These are phyloP conservation scores for Taphrina populina DNA, from an alignment of 1,139 yeast genomes.

Conservation along the genomic window DNA sequence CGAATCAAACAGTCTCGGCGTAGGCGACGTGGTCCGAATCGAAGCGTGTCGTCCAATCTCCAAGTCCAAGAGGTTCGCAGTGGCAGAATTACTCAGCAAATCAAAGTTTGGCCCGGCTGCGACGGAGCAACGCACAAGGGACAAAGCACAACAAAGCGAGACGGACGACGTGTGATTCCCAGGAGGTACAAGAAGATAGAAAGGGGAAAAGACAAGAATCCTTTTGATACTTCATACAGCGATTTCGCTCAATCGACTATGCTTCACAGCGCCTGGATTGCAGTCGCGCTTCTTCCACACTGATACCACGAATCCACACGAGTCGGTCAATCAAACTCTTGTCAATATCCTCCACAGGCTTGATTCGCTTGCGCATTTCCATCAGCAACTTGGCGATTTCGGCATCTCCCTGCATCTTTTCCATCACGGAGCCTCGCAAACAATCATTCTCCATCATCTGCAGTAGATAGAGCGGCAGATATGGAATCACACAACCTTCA, in stretches of 20 bases:
- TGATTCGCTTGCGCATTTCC: constrained; percentile 13
- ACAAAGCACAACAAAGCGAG: constrained; percentile 2
- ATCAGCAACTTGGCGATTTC: constrained; percentile 11
- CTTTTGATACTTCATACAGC: too few species aligned
- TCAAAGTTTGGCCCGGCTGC: constrained; percentile 22
- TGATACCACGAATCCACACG: constrained; percentile 10
- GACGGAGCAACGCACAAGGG: background rate
- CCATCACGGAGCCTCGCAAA: background rate
- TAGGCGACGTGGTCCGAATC: constrained; percentile 92
- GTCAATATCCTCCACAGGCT: background rate
- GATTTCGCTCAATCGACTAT: background rate
- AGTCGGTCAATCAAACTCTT: background rate
- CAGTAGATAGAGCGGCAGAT: constrained; percentile 1
- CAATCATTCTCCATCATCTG: background rate
- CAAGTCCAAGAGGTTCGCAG: constrained; percentile 66
- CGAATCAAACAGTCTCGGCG: constrained; percentile 47
- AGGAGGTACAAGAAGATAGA: too few species aligned
- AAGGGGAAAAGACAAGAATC: too few species aligned
- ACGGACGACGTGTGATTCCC: too few species aligned
- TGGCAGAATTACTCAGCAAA: constrained; percentile 87
- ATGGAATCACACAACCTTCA: constrained; percentile 6
- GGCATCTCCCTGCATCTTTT: constrained; percentile 1
- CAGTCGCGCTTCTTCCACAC: background rate
- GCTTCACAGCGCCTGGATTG: constrained; percentile 4
- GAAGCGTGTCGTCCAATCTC: constrained; percentile 79